These are phyloP conservation scores for Lyophyllum semitale DNA, from an alignment of 768 basidiomycete genomes.

Conservation along the genomic window DNA sequence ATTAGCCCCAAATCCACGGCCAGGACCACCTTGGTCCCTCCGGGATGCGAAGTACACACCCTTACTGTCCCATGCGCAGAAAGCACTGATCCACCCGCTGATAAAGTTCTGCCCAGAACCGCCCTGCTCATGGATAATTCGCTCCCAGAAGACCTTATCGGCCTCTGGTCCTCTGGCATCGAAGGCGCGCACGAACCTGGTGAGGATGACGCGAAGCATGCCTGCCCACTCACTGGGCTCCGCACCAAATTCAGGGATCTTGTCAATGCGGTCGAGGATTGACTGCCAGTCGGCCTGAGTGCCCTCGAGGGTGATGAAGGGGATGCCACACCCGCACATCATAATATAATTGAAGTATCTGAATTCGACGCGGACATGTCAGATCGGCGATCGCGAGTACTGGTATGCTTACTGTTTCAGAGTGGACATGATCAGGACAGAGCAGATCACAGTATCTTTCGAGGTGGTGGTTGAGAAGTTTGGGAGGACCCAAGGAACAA, in stretches of 20 bases:
- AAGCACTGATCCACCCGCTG: conserved; percentile 42
- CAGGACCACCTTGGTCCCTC: background rate
- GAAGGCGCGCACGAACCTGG: conserved; percentile 36
- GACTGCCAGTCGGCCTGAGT: background rate
- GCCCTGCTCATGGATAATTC: conserved; percentile 17
- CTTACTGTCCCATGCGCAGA: conserved; percentile 25
- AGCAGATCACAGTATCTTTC: conserved; percentile 35
- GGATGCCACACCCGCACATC: conserved; percentile 38
- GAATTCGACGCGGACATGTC: too few species aligned
- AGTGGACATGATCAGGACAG: conserved; percentile 45
- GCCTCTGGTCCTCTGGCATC: conserved; percentile 20
- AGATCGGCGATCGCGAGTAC: too few species aligned
- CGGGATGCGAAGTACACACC: background rate
- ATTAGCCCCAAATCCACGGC: background rate
- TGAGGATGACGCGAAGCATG: conserved; percentile 40
- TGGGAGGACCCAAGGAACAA: conserved; percentile 44
- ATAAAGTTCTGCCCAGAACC: conserved; percentile 27
- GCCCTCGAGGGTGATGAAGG: conserved; percentile 38
- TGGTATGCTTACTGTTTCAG: conserved; percentile 24
- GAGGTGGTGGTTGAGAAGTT: conserved; percentile 44
- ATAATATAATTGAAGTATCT: conserved; percentile 39
- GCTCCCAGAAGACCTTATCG: conserved; percentile 41
- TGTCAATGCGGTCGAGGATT: conserved; percentile 32
- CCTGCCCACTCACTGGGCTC: conserved; percentile 35
- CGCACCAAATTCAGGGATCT: conserved; percentile 36